Evolutionary conservation across 2,329 filamentous ascomycete genomes (phyloP).

Genomic region (Penicillium carneum): DNA sequence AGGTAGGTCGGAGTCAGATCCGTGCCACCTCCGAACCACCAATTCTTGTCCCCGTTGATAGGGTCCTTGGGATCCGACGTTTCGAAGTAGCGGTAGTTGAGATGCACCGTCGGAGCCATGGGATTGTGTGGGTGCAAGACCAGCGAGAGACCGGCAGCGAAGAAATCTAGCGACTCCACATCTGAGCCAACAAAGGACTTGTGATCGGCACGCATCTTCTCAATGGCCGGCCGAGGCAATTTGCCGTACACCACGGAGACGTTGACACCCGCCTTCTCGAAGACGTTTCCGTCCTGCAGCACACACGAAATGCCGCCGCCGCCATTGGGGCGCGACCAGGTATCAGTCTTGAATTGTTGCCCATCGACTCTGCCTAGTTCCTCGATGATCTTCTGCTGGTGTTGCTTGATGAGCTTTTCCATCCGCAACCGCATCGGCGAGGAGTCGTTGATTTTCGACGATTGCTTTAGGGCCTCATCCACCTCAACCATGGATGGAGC

Average conservation of each 20-base stretch:
- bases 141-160: conserved; percentile 89
- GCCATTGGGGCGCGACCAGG: conserved; percentile 85
- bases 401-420: conserved; percentile 93
- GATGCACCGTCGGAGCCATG: conserved; percentile 94
- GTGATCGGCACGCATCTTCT: conserved; percentile 93
- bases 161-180: conserved; percentile 88
- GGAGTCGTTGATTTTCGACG: conserved; percentile 72
- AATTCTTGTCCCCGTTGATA: conserved; percentile 71
- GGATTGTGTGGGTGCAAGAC: conserved; percentile 94
- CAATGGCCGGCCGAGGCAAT: conserved; percentile 83
- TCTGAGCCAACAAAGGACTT: conserved; percentile 80
- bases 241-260: conserved; percentile 93
- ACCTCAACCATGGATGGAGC: conserved; percentile 78
- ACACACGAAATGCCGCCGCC: conserved; percentile 95
- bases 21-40: conserved; percentile 98
- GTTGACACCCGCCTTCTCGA: conserved; percentile 96
- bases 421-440: conserved; percentile 97
- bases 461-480: conserved; percentile 80
- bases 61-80: conserved; percentile 83
- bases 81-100: conserved; percentile 99
- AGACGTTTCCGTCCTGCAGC: conserved; percentile 92
- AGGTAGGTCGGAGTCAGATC: conserved; percentile 93
- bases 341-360: conserved; percentile 79
- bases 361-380: conserved; percentile 86
- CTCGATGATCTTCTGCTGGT: conserved; percentile 85